Evolutionary conservation across 176 grass and related monocot genomes (phyloP).

Genomic region (maize (Zea mays)): DNA sequence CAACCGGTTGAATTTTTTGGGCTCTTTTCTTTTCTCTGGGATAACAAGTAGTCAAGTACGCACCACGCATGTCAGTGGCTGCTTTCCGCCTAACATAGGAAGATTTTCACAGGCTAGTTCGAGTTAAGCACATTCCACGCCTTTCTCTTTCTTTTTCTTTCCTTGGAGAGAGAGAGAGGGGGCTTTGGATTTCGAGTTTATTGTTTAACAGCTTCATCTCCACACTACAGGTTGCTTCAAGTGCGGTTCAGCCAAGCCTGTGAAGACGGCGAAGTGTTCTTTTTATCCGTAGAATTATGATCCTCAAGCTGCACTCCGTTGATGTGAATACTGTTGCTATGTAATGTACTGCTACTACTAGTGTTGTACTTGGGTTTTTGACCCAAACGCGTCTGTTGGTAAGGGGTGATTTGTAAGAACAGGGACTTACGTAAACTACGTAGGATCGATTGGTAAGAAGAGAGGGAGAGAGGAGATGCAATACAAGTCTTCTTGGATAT

Average conservation of each 20-base stretch:
- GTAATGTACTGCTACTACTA: neutral
- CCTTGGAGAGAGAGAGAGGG: neutral
- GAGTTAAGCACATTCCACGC: constrained; percentile 29
- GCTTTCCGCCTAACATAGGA: constrained; percentile 11
- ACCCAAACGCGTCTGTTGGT: neutral
- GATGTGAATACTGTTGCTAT: neutral
- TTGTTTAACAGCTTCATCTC: constrained; percentile 6
- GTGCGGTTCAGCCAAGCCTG: constrained; percentile 31
- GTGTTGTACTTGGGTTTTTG: neutral
- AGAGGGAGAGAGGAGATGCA: neutral
- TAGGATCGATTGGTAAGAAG: neutral
- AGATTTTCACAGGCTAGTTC: constrained; percentile 26
- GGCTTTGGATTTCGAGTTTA: neutral
- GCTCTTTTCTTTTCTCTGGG: constrained; percentile 20
- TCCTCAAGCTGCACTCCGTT: neutral
- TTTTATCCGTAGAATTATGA: constrained; percentile 5
- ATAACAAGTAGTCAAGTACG: constrained; percentile 28
- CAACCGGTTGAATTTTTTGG: constrained; percentile 34
- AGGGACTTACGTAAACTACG: neutral
- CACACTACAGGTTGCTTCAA: constrained; percentile 36
- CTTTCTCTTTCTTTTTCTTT: neutral
- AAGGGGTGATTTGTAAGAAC: neutral
- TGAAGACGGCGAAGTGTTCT: constrained; percentile 18
- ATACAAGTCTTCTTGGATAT: neutral
- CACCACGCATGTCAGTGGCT: constrained; percentile 15